Base-by-base conservation (phyloP, 2,329 filamentous ascomycete genomes). In the Beauveria caledonica region DNA sequence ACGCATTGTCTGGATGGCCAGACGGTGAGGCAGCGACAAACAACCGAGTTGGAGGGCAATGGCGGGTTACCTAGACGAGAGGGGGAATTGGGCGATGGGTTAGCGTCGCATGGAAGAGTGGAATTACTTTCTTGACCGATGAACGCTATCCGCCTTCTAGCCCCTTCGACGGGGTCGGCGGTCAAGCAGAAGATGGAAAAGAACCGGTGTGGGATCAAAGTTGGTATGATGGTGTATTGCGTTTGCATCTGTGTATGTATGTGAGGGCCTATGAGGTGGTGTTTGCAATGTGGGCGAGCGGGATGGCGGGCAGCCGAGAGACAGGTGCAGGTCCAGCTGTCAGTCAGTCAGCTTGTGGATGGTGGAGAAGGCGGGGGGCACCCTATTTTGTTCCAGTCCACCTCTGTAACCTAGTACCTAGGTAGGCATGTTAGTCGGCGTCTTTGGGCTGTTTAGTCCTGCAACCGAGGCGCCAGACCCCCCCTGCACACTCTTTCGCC, bases 151-250 rank as follows among this genome's bases (percentile, higher is more conserved):
- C 13, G 13, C 19, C 11, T 39, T 48, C 29, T 49, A 58, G 45
- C 53, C 46, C 23, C n/a, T 36, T 56, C 44, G 45, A 29, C 21
- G 29, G 54, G 13, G 54, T 33, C 40, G 40, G 56, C 56, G 56
- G 56, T 58, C 56, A 58, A 58, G 46, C 10, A 49, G 39, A 58
- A 19, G 55, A 48, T 49, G 45, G 10, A 42, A 36, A 58, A 58
- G 46, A 58, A 58, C 56, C 56, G 56, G 57, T 60, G 57, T 49
- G 45, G 57, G 49, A 58, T 51, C 36, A 33, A 27, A n/a, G 21
- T 58, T 21, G 29, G 21, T 27, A n/a, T 45, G 56, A 25, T 62
- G 61, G 33, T 36, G 48, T 50, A 27, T 50, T 33, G 48, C 29
- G 25, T n/a, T 25, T 33, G 48, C 19, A 17, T 50, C 39, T 52